Conservation (phyloP, 164 flowering plant species). For the Magnolia sinica region DNA sequence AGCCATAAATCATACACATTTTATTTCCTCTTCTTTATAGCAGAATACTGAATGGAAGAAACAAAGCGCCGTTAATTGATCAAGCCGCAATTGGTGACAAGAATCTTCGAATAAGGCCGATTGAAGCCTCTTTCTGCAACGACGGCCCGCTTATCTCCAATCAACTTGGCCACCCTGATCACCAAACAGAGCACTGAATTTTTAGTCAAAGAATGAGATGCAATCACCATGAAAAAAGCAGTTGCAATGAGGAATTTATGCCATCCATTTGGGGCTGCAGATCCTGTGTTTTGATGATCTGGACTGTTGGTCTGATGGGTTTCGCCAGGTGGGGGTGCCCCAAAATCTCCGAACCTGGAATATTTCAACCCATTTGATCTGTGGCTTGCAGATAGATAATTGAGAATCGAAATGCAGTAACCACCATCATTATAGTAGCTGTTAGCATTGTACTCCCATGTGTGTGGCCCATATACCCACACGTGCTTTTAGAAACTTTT, state of each 20-base stretch:
- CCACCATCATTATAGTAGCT: no score
- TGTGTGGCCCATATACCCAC: no score
- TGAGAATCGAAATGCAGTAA: no score
- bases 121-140: conserved; percentile 97
- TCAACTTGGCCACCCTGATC: conserved; percentile 82
- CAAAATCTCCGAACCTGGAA: background rate
- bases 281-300: background rate
- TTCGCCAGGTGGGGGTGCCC: background rate
- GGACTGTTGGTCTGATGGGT: background rate
- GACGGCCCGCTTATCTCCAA: conserved; percentile 91
- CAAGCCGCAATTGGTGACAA: conserved; percentile 76
- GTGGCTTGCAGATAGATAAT: no score
- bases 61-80: conserved; percentile 24
- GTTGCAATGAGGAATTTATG: background rate
- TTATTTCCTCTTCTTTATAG: no score
- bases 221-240: background rate
- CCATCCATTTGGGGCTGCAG: background rate
- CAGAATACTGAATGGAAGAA: conserved; percentile 9
- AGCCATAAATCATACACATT: no score
- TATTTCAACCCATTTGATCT: no score
- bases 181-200: background rate
- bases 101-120: conserved; percentile 84
- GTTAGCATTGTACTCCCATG: no score
- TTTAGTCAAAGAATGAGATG: background rate
- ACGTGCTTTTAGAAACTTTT: no score